phyloP scores from a whole-genome alignment of 2,329 filamentous ascomycete species.

The Ophiobolus disseminans region DNA sequence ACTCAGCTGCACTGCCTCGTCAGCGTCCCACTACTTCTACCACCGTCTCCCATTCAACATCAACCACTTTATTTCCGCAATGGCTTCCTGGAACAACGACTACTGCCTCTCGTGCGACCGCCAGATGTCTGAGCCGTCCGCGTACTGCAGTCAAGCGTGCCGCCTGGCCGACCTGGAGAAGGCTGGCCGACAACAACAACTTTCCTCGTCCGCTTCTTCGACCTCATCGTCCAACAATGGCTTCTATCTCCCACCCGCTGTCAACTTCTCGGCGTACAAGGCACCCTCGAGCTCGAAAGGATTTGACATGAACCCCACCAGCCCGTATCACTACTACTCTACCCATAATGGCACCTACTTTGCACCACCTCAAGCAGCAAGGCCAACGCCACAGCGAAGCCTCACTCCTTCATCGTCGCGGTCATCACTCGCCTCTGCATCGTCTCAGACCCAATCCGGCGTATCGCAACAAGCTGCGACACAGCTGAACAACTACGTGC shows the following conservation, averaged over 20 bases:
- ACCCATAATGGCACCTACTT: conserved; percentile 49
- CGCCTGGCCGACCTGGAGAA: conserved; percentile 86
- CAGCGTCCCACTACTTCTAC: conserved; percentile 3
- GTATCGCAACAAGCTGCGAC: conserved; percentile 79
- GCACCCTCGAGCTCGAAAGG: conserved; percentile 58
- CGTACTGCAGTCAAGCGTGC: conserved; percentile 93
- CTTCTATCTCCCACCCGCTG: conserved; percentile 76
- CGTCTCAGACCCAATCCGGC: conserved; percentile 56
- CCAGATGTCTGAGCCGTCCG: conserved; percentile 75
- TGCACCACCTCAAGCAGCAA: conserved; percentile 34
- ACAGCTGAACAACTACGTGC: conserved; percentile 85
- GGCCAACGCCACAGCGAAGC: conserved; percentile 49
- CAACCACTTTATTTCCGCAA: conserved; percentile 18
- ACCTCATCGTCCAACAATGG: conserved; percentile 58
- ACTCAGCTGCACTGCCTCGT: conserved; percentile 7
- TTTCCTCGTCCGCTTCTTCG: conserved; percentile 63
- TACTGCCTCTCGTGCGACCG: conserved; percentile 95
- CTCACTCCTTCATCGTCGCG: conserved; percentile 74
- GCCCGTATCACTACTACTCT: conserved; percentile 49
- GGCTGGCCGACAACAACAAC: conserved; percentile 53
- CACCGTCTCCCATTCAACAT: conserved; percentile 5
- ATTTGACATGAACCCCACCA: conserved; percentile 54
- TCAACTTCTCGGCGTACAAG: conserved; percentile 74
- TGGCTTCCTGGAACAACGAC: conserved; percentile 68
- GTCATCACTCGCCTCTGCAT: conserved; percentile 81